Percentiles rank a stretch among this genome's conserved stretches.
These are phyloP conservation scores for Citrus maxima DNA, from an alignment of 345 rosid species.

Conservation along the genomic window DNA sequence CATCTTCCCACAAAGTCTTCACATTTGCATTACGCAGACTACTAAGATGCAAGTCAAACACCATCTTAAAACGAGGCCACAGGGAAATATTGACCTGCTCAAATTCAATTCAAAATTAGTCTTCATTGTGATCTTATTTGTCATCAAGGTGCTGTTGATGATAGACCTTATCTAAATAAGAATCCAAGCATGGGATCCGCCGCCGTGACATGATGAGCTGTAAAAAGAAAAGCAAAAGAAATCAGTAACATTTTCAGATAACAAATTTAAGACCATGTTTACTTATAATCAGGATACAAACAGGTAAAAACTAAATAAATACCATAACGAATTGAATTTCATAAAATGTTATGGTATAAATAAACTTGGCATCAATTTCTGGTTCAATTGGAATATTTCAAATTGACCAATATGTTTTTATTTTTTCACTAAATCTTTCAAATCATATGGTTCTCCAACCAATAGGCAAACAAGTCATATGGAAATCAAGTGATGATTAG, in stretches of 20 bases:
- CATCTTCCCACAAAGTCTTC: slow-evolving; percentile 95
- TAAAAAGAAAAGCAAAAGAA: slow-evolving; percentile 6
- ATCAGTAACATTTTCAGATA: neutral
- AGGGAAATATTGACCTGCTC: slow-evolving; percentile 88
- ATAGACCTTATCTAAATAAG: slow-evolving; percentile 91
- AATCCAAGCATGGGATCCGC: slow-evolving; percentile 94
- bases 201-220: slow-evolving; percentile 97
- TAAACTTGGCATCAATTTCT: neutral
- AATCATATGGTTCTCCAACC: neutral
- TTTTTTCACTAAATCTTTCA: neutral
- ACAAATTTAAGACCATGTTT: neutral
- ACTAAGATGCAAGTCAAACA: slow-evolving; percentile 85
- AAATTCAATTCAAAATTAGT: slow-evolving; percentile 19
- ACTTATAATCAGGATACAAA: neutral
- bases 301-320: neutral
- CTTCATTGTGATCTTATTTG: slow-evolving; percentile 4
- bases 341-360: neutral
- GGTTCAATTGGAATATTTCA: neutral
- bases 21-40: slow-evolving; percentile 89
- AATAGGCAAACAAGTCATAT: neutral
- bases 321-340: neutral
- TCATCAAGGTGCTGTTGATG: neutral
- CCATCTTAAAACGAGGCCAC: slow-evolving; percentile 99
- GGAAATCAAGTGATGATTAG: neutral
- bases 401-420: neutral